Evolutionary conservation across 345 rosid genomes (phyloP).

Genomic region (Cardiospermum halicacabum): DNA sequence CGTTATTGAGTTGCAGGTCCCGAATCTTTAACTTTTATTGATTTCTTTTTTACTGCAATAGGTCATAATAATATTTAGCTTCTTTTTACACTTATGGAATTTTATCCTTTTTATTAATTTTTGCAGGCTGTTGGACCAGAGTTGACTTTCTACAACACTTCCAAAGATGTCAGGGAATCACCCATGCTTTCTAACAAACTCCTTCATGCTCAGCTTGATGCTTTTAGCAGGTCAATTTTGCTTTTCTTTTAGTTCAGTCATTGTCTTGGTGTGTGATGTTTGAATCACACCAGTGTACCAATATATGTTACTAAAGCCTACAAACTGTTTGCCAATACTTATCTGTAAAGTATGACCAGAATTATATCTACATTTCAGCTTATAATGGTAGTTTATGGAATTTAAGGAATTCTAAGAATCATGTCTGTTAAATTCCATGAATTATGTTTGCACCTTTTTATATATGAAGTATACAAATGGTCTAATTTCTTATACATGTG

Average conservation of each 20-base stretch:
- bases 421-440: background rate
- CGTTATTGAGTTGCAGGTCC: slow-evolving; percentile 81
- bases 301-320: no score
- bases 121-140: slow-evolving; percentile 94
- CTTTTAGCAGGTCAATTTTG: slow-evolving; percentile 59
- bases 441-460: background rate
- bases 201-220: slow-evolving; percentile 88
- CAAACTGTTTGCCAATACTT: no score
- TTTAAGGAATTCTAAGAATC: background rate
- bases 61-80: no score
- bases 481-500: background rate
- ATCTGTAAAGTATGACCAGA: no score
- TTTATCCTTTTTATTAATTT: no score
- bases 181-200: slow-evolving; percentile 72
- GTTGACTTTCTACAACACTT: slow-evolving; percentile 82
- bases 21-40: slow-evolving; percentile 6
- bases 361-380: background rate
- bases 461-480: background rate
- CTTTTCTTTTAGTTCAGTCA: background rate
- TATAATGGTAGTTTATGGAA: background rate
- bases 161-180: slow-evolving; percentile 63
- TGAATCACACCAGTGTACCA: background rate
- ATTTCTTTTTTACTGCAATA: background rate
- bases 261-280: background rate
- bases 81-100: no score